These are phyloP conservation scores for Avena eriantha DNA, from an alignment of 176 grass and related monocot species.

Conservation along the genomic window DNA sequence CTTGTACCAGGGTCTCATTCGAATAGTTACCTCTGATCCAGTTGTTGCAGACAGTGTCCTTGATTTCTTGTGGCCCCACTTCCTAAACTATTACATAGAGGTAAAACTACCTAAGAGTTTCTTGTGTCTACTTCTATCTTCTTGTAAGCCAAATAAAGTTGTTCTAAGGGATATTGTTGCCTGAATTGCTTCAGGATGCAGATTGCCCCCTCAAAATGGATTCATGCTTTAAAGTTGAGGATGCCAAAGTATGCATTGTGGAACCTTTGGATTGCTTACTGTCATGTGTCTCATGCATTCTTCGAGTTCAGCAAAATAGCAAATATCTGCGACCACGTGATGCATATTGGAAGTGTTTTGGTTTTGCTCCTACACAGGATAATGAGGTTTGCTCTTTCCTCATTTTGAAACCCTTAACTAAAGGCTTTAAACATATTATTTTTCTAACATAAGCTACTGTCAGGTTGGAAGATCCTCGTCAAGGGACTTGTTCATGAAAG, in stretches of 20 bases:
- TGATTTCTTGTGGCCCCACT: conserved; percentile 87
- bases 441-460: conserved; percentile 35
- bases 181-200: conserved; percentile 57
- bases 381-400: conserved; percentile 64
- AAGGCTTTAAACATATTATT: conserved; percentile 32
- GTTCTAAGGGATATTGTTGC: conserved; percentile 39
- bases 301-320: conserved; percentile 55
- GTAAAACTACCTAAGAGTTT: conserved; percentile 41
- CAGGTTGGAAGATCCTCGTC: conserved; percentile 71
- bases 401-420: conserved; percentile 29
- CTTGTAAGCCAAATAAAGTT: conserved; percentile 24
- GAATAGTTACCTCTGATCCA: conserved; percentile 66
- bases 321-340: conserved; percentile 56
- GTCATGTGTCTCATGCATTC: conserved; percentile 72
- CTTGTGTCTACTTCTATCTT: conserved; percentile 24
- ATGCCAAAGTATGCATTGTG: conserved; percentile 62
- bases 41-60: conserved; percentile 59
- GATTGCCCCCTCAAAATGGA: conserved; percentile 70
- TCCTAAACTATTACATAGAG: conserved; percentile 75
- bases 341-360: conserved; percentile 73
- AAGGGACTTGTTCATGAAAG: conserved; percentile 70
- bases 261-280: conserved; percentile 80
- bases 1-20: conserved; percentile 71
- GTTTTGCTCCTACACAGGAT: conserved; percentile 83
- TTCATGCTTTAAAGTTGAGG: conserved; percentile 72